Evolutionary conservation across 768 basidiomycete genomes (phyloP), one percentile per base, ranked within the genome.

Genomic region (Hydnum rufescens): DNA sequence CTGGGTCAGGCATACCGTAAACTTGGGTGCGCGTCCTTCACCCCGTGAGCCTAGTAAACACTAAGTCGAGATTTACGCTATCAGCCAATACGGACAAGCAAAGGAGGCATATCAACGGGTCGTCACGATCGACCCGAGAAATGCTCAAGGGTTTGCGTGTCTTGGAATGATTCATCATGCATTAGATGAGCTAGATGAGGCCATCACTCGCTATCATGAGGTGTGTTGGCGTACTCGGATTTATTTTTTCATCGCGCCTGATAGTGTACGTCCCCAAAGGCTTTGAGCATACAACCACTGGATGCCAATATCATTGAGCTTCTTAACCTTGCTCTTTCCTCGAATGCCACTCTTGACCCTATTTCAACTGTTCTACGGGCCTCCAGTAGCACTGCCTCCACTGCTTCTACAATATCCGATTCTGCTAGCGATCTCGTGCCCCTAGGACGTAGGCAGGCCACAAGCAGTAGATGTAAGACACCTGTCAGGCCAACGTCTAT

Each of bases 121-220:
- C 1, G 67, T 97, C 19, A 78, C 84, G 60, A 75, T 96, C 31
- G 87, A 96, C 58, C 79, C 89, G n/a, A 75, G 82, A 30, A 77
- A 83, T 55, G 71, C 83, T 1, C 72, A 77, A 6, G 89, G 88
- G 2, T 75, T 90, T 50, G 81, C 83, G 3, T 87, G 85, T 60
- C 70, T 96, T 0, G 95, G 89, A n/a, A 78, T 95, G 63, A 79
- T 93, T 2, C 70, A 81, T 58, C 89, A 95, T 58, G 68, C 85
- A 18, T 67, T 78, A 57, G 77, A 75, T 23, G 71, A 86, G 47
- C 64, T 80, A 4, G 80, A 92, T 58, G 73, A 74, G 8, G 85
- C 93, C 2, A 90, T 99, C 58, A 67, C 87, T 32, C 80, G 79
- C 55, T 97, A 95, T 58, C 95, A 99, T 62, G 86, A 92, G 70